Evolutionary conservation across 2,329 filamentous ascomycete genomes (phyloP).

Genomic region (Pyrenochaeta sp.): DNA sequence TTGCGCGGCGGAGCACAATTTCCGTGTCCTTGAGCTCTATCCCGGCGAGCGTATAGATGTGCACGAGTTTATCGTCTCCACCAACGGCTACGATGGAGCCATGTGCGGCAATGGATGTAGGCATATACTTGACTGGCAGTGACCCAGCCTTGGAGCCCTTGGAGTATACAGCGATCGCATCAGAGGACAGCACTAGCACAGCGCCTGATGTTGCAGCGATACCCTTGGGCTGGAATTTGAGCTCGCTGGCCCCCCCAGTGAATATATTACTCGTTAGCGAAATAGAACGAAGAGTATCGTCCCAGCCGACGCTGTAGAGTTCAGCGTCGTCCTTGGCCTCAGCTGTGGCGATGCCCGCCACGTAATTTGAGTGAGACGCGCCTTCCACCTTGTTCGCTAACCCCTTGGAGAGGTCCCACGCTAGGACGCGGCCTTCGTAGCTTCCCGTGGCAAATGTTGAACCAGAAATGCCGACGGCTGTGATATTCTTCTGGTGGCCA

Average conservation of each 20-base stretch:
- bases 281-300: constrained; percentile 84
- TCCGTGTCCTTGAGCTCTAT: constrained; percentile 62
- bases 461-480: constrained; percentile 70
- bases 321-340: constrained; percentile 50
- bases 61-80: constrained; percentile 75
- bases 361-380: constrained; percentile 83
- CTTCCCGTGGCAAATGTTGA: constrained; percentile 86
- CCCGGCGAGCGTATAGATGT: constrained; percentile 73
- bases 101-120: constrained; percentile 76
- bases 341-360: constrained; percentile 74
- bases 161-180: constrained; percentile 67
- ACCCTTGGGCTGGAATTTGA: constrained; percentile 83
- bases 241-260: constrained; percentile 70
- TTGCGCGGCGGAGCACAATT: constrained; percentile 71
- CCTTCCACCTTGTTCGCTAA: constrained; percentile 77
- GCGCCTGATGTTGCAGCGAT: constrained; percentile 65
- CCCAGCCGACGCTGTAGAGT: constrained; percentile 92
- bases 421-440: constrained; percentile 86
- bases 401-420: constrained; percentile 81
- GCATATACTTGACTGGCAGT: constrained; percentile 68
- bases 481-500: constrained; percentile 92
- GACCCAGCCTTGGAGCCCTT: constrained; percentile 68
- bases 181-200: constrained; percentile 61
- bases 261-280: constrained; percentile 80
- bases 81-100: constrained; percentile 78